A percentile compares a stretch with the other conserved stretches of the same genome.
These are phyloP conservation scores for Lunularia cruciata DNA, from an alignment of 225 moss, liverwort and hornwort genomes.

Conservation along the genomic window DNA sequence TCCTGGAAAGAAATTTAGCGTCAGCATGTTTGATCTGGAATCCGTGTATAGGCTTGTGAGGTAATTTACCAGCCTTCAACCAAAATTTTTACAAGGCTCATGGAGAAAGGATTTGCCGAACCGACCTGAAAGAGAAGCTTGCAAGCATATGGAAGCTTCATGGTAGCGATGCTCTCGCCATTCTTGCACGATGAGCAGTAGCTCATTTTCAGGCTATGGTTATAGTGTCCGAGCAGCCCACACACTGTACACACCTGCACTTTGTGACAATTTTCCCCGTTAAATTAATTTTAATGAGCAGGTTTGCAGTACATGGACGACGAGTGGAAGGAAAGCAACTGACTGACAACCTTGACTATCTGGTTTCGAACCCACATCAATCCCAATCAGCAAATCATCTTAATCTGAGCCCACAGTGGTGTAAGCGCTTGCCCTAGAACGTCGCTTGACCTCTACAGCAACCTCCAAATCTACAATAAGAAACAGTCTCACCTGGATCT, in stretches of 20 bases:
- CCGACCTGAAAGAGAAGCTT: slow-evolving; percentile 90
- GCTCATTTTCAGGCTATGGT: slow-evolving; percentile 77
- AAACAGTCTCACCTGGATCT: slow-evolving; percentile 52
- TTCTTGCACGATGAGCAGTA: slow-evolving; percentile 85
- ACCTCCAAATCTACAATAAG: background rate
- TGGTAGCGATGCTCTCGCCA: slow-evolving; percentile 85
- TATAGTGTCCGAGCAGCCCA: slow-evolving; percentile 90
- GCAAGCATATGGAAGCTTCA: slow-evolving; percentile 99
- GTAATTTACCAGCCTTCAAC: too few relatives aligned
- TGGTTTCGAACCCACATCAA: too few relatives aligned
- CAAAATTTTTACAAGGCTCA: too few relatives aligned
- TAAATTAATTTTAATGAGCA: too few relatives aligned
- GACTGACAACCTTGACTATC: too few relatives aligned
- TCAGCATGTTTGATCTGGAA: too few relatives aligned
- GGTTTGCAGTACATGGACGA: too few relatives aligned
- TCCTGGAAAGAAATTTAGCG: slow-evolving; percentile 72
- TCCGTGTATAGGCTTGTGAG: too few relatives aligned
- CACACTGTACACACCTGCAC: slow-evolving; percentile 93
- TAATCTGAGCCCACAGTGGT: background rate
- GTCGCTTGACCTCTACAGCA: too few relatives aligned
- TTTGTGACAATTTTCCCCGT: too few relatives aligned
- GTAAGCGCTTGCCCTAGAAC: background rate
- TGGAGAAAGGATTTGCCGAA: too few relatives aligned
- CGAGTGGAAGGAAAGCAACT: too few relatives aligned
- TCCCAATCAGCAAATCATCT: background rate